These are phyloP conservation scores for Pugionium cornutum DNA, from an alignment of 345 rosid species.

Conservation along the genomic window DNA sequence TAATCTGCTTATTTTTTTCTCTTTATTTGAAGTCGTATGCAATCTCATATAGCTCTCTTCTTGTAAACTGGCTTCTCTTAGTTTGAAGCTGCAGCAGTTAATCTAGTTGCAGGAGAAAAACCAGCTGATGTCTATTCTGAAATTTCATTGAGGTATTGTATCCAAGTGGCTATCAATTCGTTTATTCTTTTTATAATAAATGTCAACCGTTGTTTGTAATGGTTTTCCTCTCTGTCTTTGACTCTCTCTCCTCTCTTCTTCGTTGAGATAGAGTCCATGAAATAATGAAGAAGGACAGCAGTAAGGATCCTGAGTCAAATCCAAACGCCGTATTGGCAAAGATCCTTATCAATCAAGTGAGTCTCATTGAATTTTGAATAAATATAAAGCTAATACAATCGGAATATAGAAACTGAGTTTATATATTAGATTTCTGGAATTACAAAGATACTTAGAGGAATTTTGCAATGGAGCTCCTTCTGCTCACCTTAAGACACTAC, in stretches of 20 bases:
- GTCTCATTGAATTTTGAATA: conserved; percentile 23
- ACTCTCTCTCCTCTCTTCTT: not conserved
- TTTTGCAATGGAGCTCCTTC: too few species aligned
- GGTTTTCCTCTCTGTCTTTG: conserved; percentile 22
- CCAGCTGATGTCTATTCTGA: conserved; percentile 97
- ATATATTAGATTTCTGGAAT: too few species aligned
- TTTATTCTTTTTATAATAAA: conserved; percentile 16
- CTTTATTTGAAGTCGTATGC: conserved; percentile 10
- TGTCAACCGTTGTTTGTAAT: conserved; percentile 1
- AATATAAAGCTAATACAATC: not conserved
- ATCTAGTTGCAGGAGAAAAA: conserved; percentile 74
- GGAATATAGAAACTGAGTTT: too few species aligned
- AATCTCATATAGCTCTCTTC: conserved; percentile 22
- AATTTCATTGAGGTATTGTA: conserved; percentile 80
- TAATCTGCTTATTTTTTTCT: not conserved
- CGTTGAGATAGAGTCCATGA: conserved; percentile 68
- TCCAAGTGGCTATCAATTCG: not conserved
- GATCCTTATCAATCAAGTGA: conserved; percentile 77
- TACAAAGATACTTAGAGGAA: too few species aligned
- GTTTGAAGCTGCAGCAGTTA: conserved; percentile 97
- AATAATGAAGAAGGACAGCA: conserved; percentile 80
- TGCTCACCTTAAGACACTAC: too few species aligned
- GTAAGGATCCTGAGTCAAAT: conserved; percentile 66
- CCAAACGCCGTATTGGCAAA: conserved; percentile 79
- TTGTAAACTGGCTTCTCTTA: conserved; percentile 40